Conservation (phyloP, 2,329 filamentous ascomycete species). For the Ophiocordyceps camponoti-floridani region DNA sequence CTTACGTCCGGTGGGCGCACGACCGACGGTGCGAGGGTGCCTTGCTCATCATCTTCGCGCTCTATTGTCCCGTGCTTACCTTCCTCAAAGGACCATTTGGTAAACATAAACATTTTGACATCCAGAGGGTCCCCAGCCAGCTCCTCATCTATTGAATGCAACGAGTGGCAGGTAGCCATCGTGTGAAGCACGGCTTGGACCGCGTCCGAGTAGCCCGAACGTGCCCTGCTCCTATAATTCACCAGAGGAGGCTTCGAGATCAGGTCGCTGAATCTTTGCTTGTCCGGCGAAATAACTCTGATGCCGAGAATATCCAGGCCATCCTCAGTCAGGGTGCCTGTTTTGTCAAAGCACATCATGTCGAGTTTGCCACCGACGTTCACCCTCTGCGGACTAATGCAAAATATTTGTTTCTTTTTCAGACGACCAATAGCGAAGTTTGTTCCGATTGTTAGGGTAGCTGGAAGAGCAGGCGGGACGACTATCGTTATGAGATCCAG, state of each 20-base stretch:
- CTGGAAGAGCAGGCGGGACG: constrained; percentile 83
- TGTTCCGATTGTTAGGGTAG: constrained; percentile 88
- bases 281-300: constrained; percentile 50
- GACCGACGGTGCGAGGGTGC: constrained; percentile 68
- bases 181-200: constrained; percentile 58
- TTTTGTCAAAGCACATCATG: constrained; percentile 96
- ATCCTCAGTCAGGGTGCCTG: constrained; percentile 93
- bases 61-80: constrained; percentile 50
- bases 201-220: constrained; percentile 7
- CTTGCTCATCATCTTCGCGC: constrained; percentile 55
- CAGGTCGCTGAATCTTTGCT: constrained; percentile 54
- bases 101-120: constrained; percentile 97
- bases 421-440: constrained; percentile 82
- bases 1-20: constrained; percentile 53
- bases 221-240: not conserved
- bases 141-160: constrained; percentile 73
- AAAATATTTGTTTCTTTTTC: constrained; percentile 84
- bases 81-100: constrained; percentile 82
- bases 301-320: constrained; percentile 86
- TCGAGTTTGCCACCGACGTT: constrained; percentile 95
- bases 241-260: constrained; percentile 32
- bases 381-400: constrained; percentile 91
- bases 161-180: constrained; percentile 94
- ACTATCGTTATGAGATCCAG: constrained; percentile 95
- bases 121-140: constrained; percentile 87